Percentiles rank a stretch among this genome's conserved stretches.
These are phyloP conservation scores for Dactylonectria estremocensis DNA, from an alignment of 2,329 filamentous ascomycete genomes.

Conservation along the genomic window DNA sequence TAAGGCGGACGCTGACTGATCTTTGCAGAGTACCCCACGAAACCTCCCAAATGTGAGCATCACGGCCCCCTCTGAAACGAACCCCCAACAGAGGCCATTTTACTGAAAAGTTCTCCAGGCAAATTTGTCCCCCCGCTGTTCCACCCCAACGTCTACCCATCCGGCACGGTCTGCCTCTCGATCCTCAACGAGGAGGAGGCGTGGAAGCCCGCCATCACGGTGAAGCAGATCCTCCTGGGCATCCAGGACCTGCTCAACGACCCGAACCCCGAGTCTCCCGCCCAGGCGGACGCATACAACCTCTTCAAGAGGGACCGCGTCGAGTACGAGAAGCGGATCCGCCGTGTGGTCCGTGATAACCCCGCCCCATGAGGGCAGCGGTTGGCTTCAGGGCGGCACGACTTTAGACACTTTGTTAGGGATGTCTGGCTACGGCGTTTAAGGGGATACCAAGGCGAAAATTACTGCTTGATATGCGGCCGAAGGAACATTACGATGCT, in stretches of 20 bases:
- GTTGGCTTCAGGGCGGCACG: conserved; percentile 25
- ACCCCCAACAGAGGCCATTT: background rate
- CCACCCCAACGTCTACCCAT: conserved; percentile 98
- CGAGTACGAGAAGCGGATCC: conserved; percentile 92
- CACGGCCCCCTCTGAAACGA: background rate
- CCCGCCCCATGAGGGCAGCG: conserved; percentile 72
- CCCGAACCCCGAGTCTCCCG: conserved; percentile 96
- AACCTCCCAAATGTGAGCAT: conserved; percentile 94
- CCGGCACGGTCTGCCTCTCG: conserved; percentile 95
- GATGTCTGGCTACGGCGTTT: conserved; percentile 50
- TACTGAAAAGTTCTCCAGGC: conserved; percentile 68
- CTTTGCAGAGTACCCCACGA: conserved; percentile 91
- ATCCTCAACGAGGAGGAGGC: conserved; percentile 99
- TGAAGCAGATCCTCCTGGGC: conserved; percentile 96
- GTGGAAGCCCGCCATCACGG: conserved; percentile 98
- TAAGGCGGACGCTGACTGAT: conserved; percentile 34
- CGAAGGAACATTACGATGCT: conserved; percentile 18
- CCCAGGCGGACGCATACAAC: conserved; percentile 97
- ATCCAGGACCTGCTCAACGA: conserved; percentile 97
- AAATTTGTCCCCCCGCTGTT: conserved; percentile 97
- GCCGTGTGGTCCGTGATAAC: conserved; percentile 90
- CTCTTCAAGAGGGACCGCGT: conserved; percentile 90
- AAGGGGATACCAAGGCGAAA: conserved; percentile 50
- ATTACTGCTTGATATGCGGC: conserved; percentile 43
- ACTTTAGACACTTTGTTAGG: conserved; percentile 39